Evolutionary conservation across 352 stramenopile species (phyloP).

Genomic region (Phytopythium oedochilum): DNA sequence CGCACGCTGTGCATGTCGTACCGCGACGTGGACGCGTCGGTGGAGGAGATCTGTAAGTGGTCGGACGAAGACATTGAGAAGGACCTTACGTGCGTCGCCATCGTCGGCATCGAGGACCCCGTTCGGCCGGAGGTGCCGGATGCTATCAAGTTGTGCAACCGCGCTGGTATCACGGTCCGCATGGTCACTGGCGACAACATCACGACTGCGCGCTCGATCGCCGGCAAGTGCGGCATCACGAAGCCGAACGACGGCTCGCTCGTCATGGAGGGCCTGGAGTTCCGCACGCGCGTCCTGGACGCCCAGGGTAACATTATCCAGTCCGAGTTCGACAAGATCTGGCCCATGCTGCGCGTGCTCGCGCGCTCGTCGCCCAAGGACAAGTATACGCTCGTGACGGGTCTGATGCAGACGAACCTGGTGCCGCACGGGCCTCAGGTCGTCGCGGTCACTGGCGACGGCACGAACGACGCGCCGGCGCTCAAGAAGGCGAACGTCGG

Average conservation of each 20-base stretch:
- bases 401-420: constrained; percentile 82
- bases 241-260: constrained; percentile 42
- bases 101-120: constrained; percentile 94
- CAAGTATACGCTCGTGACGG: constrained; percentile 96
- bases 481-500: constrained; percentile 97
- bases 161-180: constrained; percentile 95
- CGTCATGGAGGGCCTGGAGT: constrained; percentile 68
- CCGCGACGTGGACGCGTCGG: constrained; percentile 62
- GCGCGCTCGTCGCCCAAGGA: constrained; percentile 94
- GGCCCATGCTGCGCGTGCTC: constrained; percentile 89
- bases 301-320: constrained; percentile 69
- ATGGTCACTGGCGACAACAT: constrained; percentile 99
- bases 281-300: constrained; percentile 61
- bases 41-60: constrained; percentile 65
- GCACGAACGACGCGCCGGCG: constrained; percentile 95
- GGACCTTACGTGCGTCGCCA: constrained; percentile 82
- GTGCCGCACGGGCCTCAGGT: constrained; percentile 83
- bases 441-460: constrained; percentile 95
- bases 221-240: constrained; percentile 72
- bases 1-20: constrained; percentile 86
- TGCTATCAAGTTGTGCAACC: constrained; percentile 91
- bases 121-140: constrained; percentile 92
- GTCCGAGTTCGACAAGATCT: constrained; percentile 90
- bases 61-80: constrained; percentile 78
- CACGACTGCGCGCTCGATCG: constrained; percentile 84